Evolutionary conservation across 495 filamentous ascomycete genomes (phyloP).

Genomic region (Xanthoparmelia taractica): DNA sequence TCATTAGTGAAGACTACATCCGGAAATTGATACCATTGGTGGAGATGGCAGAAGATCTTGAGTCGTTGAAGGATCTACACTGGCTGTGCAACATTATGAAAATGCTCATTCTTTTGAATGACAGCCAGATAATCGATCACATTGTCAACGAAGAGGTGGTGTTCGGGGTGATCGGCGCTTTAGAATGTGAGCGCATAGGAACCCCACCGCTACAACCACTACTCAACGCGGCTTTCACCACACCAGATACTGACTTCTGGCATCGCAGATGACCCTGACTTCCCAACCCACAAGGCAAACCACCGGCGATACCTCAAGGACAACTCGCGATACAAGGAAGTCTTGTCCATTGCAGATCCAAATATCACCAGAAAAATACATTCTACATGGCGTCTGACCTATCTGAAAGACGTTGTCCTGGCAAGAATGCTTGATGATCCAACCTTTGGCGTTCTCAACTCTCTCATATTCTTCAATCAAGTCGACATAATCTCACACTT

Average conservation of each 20-base stretch:
- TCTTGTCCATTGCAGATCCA: slow-evolving; percentile 79
- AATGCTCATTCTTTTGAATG: slow-evolving; percentile 85
- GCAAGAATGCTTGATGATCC: slow-evolving; percentile 95
- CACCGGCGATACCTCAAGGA: slow-evolving; percentile 89
- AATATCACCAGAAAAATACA: slow-evolving; percentile 85
- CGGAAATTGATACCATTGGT: slow-evolving; percentile 78
- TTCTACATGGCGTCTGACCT: slow-evolving; percentile 89
- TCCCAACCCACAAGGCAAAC: slow-evolving; percentile 97
- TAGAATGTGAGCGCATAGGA: slow-evolving; percentile 63
- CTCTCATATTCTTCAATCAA: slow-evolving; percentile 97
- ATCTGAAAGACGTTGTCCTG: slow-evolving; percentile 96
- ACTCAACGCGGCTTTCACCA: not conserved
- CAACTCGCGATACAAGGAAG: slow-evolving; percentile 88
- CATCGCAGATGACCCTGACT: slow-evolving; percentile 79
- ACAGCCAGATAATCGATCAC: slow-evolving; percentile 85
- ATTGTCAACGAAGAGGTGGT: slow-evolving; percentile 85
- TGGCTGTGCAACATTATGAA: slow-evolving; percentile 98
- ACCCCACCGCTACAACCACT: not conserved
- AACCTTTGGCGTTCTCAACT: slow-evolving; percentile 95
- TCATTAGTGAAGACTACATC: slow-evolving; percentile 80
- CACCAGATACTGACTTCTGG: slow-evolving; percentile 16
- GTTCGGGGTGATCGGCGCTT: slow-evolving; percentile 85
- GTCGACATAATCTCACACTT: slow-evolving; percentile 94
- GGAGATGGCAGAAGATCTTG: slow-evolving; percentile 78
- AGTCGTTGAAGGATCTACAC: slow-evolving; percentile 78